phyloP scores from a whole-genome alignment of 176 grass and related monocot species.

The Panicum miliaceum region DNA sequence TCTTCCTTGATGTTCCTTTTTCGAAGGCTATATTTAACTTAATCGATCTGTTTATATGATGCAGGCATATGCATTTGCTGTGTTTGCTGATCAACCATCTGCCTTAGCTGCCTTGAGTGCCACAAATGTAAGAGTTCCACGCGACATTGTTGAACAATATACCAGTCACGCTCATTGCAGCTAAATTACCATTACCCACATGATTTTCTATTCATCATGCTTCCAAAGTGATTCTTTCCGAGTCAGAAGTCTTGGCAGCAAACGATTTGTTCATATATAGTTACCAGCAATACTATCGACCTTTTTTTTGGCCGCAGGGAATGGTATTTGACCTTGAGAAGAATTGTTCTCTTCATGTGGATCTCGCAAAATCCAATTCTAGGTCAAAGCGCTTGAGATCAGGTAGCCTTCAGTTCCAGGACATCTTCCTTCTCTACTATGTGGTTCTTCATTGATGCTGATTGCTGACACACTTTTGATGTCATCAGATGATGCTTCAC shows the following conservation, averaged over 20 bases:
- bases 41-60: constrained; percentile 14
- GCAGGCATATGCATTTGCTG: constrained; percentile 86
- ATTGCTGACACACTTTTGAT: not conserved
- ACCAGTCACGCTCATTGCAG: not conserved
- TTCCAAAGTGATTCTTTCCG: not conserved
- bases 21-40: not conserved
- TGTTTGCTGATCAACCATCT: constrained; percentile 84
- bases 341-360: constrained; percentile 78
- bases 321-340: constrained; percentile 91
- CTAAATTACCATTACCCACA: not conserved
- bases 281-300: not conserved
- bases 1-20: not conserved
- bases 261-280: constrained; percentile 3
- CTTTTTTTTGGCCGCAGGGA: constrained; percentile 54
- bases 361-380: constrained; percentile 94
- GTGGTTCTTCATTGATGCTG: constrained; percentile 11
- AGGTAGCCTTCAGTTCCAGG: constrained; percentile 46
- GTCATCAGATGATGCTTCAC: constrained; percentile 49
- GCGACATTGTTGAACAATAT: not conserved
- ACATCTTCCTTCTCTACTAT: not conserved
- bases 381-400: constrained; percentile 82
- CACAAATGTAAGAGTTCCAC: constrained; percentile 64
- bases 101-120: constrained; percentile 72
- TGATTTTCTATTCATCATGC: not conserved
- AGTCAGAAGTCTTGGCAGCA: not conserved